phyloP scores from a whole-genome alignment of 2,329 filamentous ascomycete genomes.

The Diaporthe nobilis region DNA sequence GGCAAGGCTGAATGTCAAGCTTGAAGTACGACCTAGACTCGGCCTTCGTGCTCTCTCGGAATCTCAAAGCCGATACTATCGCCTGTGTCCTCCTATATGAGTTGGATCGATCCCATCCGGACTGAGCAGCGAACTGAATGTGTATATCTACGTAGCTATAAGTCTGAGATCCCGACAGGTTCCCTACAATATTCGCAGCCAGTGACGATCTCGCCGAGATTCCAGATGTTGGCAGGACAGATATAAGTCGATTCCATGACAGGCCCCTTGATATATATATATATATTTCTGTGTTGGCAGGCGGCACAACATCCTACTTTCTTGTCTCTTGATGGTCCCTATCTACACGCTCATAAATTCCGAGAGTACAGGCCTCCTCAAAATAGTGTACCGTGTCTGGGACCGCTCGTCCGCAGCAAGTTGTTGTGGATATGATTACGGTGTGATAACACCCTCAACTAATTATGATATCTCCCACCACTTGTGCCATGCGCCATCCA shows the following conservation, averaged over 20 bases:
- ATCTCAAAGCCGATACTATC: no score
- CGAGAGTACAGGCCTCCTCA: neutral
- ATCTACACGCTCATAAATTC: neutral
- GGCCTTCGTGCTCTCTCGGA: no score
- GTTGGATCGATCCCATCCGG: no score
- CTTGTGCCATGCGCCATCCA: no score
- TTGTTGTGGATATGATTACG: neutral
- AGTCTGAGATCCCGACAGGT: neutral
- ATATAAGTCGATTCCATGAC: neutral
- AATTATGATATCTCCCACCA: no score
- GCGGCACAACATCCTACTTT: neutral
- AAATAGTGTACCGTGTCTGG: neutral
- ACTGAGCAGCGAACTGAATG: no score
- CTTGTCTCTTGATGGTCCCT: neutral
- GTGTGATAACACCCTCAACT: neutral
- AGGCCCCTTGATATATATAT: neutral
- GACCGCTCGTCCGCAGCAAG: neutral
- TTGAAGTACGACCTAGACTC: neutral
- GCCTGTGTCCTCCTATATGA: neutral
- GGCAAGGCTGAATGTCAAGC: neutral
- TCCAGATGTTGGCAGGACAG: neutral
- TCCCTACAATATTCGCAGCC: neutral
- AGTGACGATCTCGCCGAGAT: neutral
- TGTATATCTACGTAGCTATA: neutral
- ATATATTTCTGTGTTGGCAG: neutral